Evolutionary conservation across 2,329 filamentous ascomycete species (phyloP).

Genomic region (Fusarium euwallaceae): DNA sequence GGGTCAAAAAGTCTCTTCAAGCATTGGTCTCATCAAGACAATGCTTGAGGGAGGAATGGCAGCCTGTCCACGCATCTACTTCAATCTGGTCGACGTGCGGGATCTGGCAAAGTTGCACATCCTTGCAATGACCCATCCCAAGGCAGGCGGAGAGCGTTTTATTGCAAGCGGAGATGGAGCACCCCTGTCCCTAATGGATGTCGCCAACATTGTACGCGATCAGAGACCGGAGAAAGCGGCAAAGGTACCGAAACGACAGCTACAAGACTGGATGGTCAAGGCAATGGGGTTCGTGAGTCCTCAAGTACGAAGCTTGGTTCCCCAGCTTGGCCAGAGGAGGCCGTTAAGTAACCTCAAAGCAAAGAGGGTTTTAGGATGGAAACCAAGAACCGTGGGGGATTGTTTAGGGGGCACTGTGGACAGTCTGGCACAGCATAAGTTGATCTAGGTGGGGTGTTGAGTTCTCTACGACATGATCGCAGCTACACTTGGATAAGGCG

Average conservation of each 20-base stretch:
- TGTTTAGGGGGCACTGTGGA: neutral
- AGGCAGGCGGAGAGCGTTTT: neutral
- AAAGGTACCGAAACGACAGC: neutral
- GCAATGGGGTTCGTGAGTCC: neutral
- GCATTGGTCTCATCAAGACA: conserved; percentile 8
- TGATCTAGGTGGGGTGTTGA: neutral
- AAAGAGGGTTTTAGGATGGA: neutral
- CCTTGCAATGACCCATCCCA: neutral
- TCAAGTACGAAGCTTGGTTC: neutral
- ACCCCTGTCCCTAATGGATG: neutral
- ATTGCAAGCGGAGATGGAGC: neutral
- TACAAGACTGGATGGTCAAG: neutral
- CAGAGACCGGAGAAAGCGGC: neutral
- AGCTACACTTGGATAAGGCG: neutral
- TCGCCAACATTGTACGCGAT: neutral
- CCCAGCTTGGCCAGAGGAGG: neutral
- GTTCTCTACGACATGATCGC: neutral
- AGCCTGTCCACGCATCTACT: conserved; percentile 7
- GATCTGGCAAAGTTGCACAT: conserved; percentile 8
- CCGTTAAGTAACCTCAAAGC: neutral
- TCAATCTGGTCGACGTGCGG: conserved; percentile 8
- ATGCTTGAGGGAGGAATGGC: conserved; percentile 6
- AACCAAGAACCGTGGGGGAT: neutral
- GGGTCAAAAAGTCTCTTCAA: neutral
- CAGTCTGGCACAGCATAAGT: neutral